phyloP scores from a whole-genome alignment of 257 asterid species.

The Nicotiana tomentosiformis region DNA sequence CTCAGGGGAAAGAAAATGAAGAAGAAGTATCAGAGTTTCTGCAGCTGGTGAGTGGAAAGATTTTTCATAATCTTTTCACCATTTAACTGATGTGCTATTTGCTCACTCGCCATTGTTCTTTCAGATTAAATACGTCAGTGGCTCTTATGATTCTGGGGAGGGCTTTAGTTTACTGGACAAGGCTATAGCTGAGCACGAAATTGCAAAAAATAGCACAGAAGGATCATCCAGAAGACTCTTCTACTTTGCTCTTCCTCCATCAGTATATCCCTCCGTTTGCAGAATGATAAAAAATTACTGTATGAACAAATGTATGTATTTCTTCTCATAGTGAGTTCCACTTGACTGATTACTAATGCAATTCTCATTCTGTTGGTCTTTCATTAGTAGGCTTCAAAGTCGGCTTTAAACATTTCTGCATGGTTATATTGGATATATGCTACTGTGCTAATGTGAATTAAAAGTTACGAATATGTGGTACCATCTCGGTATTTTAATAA shows the following conservation, averaged over 20 bases:
- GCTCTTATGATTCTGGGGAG: slow-evolving; percentile 80
- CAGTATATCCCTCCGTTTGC: slow-evolving; percentile 95
- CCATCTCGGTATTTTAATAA: too few relatives aligned
- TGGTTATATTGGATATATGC: neutral
- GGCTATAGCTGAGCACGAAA: slow-evolving; percentile 87
- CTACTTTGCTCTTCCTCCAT: slow-evolving; percentile 99
- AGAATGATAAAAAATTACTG: slow-evolving; percentile 72
- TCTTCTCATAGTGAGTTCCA: neutral
- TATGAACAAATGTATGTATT: slow-evolving; percentile 65
- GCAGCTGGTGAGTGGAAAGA: slow-evolving; percentile 63
- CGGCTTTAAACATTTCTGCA: neutral
- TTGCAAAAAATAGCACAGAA: slow-evolving; percentile 52
- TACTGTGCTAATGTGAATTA: neutral
- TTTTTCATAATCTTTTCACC: neutral
- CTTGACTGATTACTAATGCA: neutral
- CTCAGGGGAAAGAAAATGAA: slow-evolving; percentile 45
- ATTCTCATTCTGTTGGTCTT: neutral
- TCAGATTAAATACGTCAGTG: slow-evolving; percentile 91
- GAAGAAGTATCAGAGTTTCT: slow-evolving; percentile 56
- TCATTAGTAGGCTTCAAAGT: neutral
- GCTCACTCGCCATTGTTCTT: slow-evolving; percentile 10
- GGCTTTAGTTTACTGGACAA: slow-evolving; percentile 74
- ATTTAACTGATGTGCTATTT: neutral
- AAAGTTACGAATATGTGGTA: neutral
- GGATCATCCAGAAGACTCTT: slow-evolving; percentile 92